phyloP scores from a whole-genome alignment of 768 basidiomycete species.

The Suillus lakei region DNA sequence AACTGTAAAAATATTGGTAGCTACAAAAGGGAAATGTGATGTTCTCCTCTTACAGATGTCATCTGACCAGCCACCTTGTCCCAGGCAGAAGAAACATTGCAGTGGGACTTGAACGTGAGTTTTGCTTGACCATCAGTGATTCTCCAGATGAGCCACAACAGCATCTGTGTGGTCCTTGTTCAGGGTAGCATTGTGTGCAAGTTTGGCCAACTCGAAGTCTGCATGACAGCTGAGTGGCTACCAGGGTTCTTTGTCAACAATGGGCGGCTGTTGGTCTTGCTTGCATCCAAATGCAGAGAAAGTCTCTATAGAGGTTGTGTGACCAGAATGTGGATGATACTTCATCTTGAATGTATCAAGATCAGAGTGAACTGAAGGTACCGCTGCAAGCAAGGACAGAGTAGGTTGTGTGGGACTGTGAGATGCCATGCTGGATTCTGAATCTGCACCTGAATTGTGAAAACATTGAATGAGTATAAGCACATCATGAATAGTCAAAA shows the following conservation, averaged over 20 bases:
- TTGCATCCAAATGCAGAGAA: constrained; percentile 19
- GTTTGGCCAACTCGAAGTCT: constrained; percentile 16
- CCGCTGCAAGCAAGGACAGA: neutral
- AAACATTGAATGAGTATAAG: neutral
- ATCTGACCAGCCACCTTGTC: neutral
- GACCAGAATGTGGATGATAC: constrained; percentile 26
- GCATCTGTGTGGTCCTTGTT: constrained; percentile 11
- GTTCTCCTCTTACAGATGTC: constrained; percentile 11
- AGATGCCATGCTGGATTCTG: neutral
- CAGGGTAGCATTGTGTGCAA: constrained; percentile 11
- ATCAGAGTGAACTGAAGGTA: neutral
- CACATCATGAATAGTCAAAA: neutral
- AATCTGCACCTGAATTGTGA: neutral
- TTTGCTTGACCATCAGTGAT: neutral
- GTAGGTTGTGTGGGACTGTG: neutral
- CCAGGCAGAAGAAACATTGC: constrained; percentile 9
- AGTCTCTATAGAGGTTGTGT: constrained; percentile 9
- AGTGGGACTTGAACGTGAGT: constrained; percentile 8
- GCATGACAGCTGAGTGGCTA: constrained; percentile 8
- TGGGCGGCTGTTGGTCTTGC: neutral
- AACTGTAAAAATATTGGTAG: neutral
- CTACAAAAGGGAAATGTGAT: constrained; percentile 3
- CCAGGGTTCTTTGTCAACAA: constrained; percentile 18
- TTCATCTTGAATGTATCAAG: constrained; percentile 11
- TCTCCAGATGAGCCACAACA: constrained; percentile 10